These are phyloP conservation scores for Claviceps maximensis DNA, from an alignment of 2,329 filamentous ascomycete genomes.

Conservation along the genomic window DNA sequence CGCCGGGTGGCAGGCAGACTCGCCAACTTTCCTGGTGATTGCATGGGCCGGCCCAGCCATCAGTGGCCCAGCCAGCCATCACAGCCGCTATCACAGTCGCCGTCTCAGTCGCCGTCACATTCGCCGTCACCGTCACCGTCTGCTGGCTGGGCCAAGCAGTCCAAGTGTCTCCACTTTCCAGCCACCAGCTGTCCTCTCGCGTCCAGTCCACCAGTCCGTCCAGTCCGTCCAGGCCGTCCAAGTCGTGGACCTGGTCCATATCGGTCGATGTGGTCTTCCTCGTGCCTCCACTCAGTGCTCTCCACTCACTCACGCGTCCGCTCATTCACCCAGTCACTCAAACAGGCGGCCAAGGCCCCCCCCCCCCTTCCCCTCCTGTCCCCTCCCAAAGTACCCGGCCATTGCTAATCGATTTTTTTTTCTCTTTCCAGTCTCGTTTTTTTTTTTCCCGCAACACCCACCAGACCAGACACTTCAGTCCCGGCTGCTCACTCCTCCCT, in stretches of 20 bases:
- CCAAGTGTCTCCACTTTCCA: background rate
- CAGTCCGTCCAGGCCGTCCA: background rate
- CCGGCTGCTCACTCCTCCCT: constrained; percentile 12
- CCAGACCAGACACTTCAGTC: constrained; percentile 2
- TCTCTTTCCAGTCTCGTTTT: background rate
- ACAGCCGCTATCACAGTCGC: background rate
- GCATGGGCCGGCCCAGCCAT: too few species aligned
- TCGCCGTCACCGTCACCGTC: background rate
- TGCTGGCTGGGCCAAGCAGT: constrained; percentile 19
- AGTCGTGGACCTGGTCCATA: background rate
- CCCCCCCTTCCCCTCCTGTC: background rate
- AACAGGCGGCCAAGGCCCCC: background rate
- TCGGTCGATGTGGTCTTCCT: background rate
- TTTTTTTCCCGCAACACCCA: constrained; percentile 5
- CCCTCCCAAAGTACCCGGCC: background rate
- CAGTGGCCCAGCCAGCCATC: background rate
- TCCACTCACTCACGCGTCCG: too few species aligned
- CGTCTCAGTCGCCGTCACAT: background rate
- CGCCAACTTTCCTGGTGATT: too few species aligned
- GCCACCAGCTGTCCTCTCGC: background rate
- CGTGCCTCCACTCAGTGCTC: too few species aligned
- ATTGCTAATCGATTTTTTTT: constrained; percentile 1
- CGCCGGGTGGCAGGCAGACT: too few species aligned
- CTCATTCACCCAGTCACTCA: too few species aligned
- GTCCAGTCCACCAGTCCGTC: too few species aligned